phyloP scores from a whole-genome alignment of 768 basidiomycete species.

The Filobasidium wieringae region DNA sequence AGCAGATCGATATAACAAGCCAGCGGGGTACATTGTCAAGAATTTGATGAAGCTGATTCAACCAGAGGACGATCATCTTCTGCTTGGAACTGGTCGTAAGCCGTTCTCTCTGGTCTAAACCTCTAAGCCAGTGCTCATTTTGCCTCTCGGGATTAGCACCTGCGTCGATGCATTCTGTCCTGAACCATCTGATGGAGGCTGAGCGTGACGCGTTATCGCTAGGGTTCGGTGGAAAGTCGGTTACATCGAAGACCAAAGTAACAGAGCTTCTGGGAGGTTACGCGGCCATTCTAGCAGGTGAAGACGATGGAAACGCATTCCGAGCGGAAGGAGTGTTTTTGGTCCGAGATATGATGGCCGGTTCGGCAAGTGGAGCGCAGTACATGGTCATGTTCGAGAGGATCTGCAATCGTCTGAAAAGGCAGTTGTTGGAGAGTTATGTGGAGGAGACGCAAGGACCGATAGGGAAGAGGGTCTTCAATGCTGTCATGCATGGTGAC shows the following conservation, averaged over 20 bases:
- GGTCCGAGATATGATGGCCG: constrained; percentile 42
- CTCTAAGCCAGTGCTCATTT: neutral
- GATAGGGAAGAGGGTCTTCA: constrained; percentile 69
- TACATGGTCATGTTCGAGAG: constrained; percentile 70
- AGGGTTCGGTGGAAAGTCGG: constrained; percentile 42
- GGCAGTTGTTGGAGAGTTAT: constrained; percentile 62
- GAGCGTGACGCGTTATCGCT: constrained; percentile 50
- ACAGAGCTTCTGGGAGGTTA: constrained; percentile 62
- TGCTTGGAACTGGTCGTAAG: neutral
- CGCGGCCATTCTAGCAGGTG: constrained; percentile 62
- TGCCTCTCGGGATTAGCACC: neutral
- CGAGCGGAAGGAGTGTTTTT: constrained; percentile 58
- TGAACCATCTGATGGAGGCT: constrained; percentile 46
- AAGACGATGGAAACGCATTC: constrained; percentile 67
- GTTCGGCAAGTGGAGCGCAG: constrained; percentile 46
- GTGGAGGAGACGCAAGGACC: constrained; percentile 71
- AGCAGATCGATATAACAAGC: constrained; percentile 64
- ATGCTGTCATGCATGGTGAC: constrained; percentile 63
- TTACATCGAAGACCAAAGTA: constrained; percentile 49
- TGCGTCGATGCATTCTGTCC: constrained; percentile 54
- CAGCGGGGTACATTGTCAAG: constrained; percentile 58
- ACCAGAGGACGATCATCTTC: neutral
- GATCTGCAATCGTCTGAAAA: constrained; percentile 55
- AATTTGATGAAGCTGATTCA: constrained; percentile 56
- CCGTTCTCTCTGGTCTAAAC: neutral